These are phyloP conservation scores for Pilasporangium apinafurcum DNA, from an alignment of 352 stramenopile genomes.

Conservation along the genomic window DNA sequence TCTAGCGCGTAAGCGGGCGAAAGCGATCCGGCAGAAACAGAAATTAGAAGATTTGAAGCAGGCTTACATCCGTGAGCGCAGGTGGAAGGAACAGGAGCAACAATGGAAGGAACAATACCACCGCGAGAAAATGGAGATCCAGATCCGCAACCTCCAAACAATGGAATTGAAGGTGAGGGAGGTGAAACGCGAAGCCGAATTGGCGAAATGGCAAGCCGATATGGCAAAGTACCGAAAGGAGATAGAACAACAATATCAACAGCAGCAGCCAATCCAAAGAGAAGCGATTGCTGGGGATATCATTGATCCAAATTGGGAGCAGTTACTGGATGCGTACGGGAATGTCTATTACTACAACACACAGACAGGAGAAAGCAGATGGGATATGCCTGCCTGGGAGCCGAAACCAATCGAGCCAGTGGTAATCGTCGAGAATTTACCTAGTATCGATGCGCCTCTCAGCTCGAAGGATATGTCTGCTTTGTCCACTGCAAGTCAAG, in stretches of 20 bases:
- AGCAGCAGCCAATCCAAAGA: slow-evolving; percentile 1
- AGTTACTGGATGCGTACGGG: slow-evolving; percentile 30
- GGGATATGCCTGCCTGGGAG: slow-evolving; percentile 31
- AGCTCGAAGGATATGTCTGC: no score
- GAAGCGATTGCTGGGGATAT: background rate
- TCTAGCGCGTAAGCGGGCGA: slow-evolving; percentile 23
- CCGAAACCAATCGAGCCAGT: no score
- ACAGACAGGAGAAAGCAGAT: slow-evolving; percentile 35
- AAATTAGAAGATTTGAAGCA: slow-evolving; percentile 40
- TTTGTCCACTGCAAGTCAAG: no score
- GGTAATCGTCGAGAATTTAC: no score
- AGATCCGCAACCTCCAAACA: slow-evolving; percentile 32
- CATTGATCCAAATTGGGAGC: slow-evolving; percentile 16
- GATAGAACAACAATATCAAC: slow-evolving; percentile 2
- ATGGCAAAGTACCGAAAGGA: slow-evolving; percentile 10
- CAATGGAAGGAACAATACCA: slow-evolving; percentile 49
- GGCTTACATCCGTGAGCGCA: slow-evolving; percentile 50
- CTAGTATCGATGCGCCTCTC: no score
- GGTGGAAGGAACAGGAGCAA: slow-evolving; percentile 41
- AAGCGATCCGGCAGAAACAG: slow-evolving; percentile 16
- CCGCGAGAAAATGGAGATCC: slow-evolving; percentile 51
- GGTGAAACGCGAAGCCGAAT: slow-evolving; percentile 53
- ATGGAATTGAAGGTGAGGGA: slow-evolving; percentile 41
- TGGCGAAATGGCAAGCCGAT: slow-evolving; percentile 46
- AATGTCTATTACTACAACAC: slow-evolving; percentile 70